A percentile compares a stretch with the other conserved stretches of the same genome.
These are phyloP conservation scores for Melocanna baccifera DNA, from an alignment of 176 grass and related monocot genomes.

Conservation along the genomic window DNA sequence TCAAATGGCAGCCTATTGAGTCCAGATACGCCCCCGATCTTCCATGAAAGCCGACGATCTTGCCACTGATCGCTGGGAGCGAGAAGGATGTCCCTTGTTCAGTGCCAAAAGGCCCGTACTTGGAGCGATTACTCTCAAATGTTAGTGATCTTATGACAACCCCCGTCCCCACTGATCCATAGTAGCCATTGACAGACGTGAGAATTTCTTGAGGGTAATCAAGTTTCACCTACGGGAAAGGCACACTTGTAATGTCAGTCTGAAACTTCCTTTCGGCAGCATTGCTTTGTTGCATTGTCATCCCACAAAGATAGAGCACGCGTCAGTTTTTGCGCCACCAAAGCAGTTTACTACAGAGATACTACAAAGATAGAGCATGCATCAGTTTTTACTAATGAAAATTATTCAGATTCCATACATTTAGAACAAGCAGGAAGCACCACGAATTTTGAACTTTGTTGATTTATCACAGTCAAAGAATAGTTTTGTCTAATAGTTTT, in stretches of 20 bases:
- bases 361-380: background rate
- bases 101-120: constrained; percentile 53
- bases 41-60: constrained; percentile 47
- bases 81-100: constrained; percentile 47
- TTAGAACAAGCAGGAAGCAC: background rate
- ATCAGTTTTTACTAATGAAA: too few species aligned
- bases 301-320: background rate
- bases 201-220: constrained; percentile 42
- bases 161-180: constrained; percentile 32
- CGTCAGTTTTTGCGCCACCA: background rate
- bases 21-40: constrained; percentile 41
- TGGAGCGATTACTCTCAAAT: constrained; percentile 47
- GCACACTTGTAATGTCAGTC: background rate
- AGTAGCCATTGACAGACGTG: constrained; percentile 46
- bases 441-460: background rate
- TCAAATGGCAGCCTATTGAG: constrained; percentile 47
- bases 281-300: background rate
- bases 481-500: background rate
- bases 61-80: constrained; percentile 25
- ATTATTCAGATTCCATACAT: too few species aligned
- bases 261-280: background rate
- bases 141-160: constrained; percentile 51
- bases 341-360: background rate
- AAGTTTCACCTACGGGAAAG: constrained; percentile 34
- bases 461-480: background rate